Percentiles rank a stretch among this genome's conserved stretches.
Conservation (phyloP, 768 basidiomycete species). For the Boletus edulis region DNA sequence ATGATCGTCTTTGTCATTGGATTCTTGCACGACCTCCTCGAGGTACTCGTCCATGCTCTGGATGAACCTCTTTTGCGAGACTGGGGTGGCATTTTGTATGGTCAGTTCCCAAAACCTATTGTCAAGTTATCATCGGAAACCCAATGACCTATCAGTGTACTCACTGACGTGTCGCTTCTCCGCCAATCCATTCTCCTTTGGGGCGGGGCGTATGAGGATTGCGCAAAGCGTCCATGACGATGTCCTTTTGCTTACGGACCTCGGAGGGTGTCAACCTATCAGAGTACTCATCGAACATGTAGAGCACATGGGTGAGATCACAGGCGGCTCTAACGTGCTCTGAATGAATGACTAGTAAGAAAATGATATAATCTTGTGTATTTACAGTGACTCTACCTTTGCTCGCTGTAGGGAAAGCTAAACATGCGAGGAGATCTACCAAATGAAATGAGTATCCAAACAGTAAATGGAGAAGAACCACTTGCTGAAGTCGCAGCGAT, state of each 20-base stretch:
- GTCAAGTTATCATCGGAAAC: not conserved
- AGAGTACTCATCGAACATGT: constrained; percentile 49
- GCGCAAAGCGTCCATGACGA: constrained; percentile 19
- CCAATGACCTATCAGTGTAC: not conserved
- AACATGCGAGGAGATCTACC: constrained; percentile 9
- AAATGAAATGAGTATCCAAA: not conserved
- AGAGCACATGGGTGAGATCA: constrained; percentile 52
- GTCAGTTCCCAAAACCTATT: constrained; percentile 16
- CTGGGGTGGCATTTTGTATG: constrained; percentile 2
- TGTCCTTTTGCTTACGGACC: constrained; percentile 26
- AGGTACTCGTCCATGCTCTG: constrained; percentile 35
- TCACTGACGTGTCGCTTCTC: constrained; percentile 17
- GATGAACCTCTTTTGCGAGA: constrained; percentile 34
- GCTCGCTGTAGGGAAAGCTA: constrained; percentile 5
- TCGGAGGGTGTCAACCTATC: constrained; percentile 36
- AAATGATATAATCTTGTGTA: not conserved
- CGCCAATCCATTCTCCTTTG: constrained; percentile 17
- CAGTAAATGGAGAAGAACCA: not conserved
- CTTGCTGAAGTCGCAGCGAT: constrained; percentile 10
- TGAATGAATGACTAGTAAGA: not conserved
- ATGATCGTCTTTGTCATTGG: constrained; percentile 35
- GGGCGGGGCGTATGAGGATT: constrained; percentile 12
- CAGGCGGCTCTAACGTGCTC: constrained; percentile 35
- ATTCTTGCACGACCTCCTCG: constrained; percentile 40
- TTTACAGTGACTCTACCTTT: constrained; percentile 1